Evolutionary conservation across 768 basidiomycete species (phyloP).

Genomic region (Boletus patriciae): DNA sequence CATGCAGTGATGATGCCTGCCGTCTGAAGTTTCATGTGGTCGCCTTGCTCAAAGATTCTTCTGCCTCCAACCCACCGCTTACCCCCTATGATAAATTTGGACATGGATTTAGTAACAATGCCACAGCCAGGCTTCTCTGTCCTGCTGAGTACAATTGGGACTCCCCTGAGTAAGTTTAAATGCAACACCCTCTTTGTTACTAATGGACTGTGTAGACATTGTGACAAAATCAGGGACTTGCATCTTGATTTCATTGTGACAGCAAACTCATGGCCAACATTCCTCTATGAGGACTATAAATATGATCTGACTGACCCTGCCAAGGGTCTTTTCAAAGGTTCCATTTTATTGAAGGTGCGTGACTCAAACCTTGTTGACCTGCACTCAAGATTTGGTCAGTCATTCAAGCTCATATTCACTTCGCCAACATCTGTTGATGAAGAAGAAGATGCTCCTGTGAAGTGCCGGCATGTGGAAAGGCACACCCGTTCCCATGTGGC

Average conservation of each 20-base stretch:
- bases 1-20: no score
- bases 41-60: no score
- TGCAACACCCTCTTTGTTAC: no score
- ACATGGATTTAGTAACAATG: neutral
- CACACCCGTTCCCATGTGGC: neutral
- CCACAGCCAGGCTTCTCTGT: neutral
- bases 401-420: neutral
- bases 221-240: neutral
- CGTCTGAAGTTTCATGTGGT: no score
- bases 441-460: neutral
- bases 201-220: neutral
- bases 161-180: neutral
- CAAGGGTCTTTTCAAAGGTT: neutral
- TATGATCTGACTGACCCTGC: neutral
- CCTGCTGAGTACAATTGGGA: neutral
- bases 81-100: neutral
- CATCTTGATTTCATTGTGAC: neutral
- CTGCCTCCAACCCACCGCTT: neutral
- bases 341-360: neutral
- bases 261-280: neutral
- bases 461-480: neutral
- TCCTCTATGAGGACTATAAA: neutral
- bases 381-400: neutral
- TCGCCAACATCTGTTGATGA: neutral
- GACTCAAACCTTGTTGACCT: no score